Conservation (phyloP, 495 filamentous ascomycete genomes). For the Darksidea phi region DNA sequence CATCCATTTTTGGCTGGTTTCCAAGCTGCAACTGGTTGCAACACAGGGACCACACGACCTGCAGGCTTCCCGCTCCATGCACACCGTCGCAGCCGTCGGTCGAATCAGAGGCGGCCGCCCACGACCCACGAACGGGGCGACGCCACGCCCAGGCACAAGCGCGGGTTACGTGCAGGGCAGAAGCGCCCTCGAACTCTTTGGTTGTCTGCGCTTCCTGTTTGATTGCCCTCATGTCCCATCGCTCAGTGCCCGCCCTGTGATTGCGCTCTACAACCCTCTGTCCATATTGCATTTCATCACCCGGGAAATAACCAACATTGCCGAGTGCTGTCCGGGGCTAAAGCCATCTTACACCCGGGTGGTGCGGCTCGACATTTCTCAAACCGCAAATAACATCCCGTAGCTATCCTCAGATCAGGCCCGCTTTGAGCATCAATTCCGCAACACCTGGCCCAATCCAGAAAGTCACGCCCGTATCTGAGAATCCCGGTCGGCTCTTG, state of each 20-base stretch:
- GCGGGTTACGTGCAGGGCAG: slow-evolving; percentile 30
- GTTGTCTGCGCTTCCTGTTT: background rate
- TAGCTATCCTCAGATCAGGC: slow-evolving; percentile 21
- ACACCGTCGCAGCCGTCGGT: slow-evolving; percentile 1
- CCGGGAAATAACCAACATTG: slow-evolving; percentile 20
- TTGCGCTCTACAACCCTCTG: slow-evolving; percentile 1
- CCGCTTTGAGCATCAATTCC: slow-evolving; percentile 32
- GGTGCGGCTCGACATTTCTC: slow-evolving; percentile 10
- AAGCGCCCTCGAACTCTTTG: slow-evolving; percentile 20
- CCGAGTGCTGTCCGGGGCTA: slow-evolving; percentile 24
- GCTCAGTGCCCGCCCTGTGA: slow-evolving; percentile 1
- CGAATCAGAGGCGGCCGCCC: slow-evolving; percentile 22
- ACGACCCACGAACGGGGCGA: slow-evolving; percentile 7
- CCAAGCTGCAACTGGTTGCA: slow-evolving; percentile 17
- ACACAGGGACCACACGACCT: slow-evolving; percentile 14
- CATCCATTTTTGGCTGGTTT: slow-evolving; percentile 6
- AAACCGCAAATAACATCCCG: slow-evolving; percentile 12
- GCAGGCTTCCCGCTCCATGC: slow-evolving; percentile 21
- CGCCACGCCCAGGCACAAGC: slow-evolving; percentile 31
- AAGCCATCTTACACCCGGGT: slow-evolving; percentile 20
- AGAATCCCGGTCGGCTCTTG: slow-evolving; percentile 26
- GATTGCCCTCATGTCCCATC: slow-evolving; percentile 12
- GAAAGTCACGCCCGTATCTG: slow-evolving; percentile 6
- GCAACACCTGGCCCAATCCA: slow-evolving; percentile 13
- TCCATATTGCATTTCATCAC: slow-evolving; percentile 26